phyloP scores from a whole-genome alignment of 2,329 filamentous ascomycete species.

The Alternaria sp. region DNA sequence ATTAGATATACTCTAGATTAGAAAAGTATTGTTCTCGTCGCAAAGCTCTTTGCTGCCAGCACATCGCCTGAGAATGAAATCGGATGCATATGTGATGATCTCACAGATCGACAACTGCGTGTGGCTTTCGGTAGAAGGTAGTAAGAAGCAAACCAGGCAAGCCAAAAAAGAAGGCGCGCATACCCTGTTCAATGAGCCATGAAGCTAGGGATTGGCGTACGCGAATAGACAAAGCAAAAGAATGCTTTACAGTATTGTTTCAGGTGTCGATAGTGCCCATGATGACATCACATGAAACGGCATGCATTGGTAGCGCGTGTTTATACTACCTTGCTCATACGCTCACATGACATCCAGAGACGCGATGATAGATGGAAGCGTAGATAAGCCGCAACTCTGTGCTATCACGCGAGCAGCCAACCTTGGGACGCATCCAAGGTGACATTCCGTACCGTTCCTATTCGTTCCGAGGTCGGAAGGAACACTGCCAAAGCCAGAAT shows the following conservation, averaged over 20 bases:
- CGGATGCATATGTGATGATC: not conserved
- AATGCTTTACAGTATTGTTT: not conserved
- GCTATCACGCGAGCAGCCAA: slow-evolving; percentile 12
- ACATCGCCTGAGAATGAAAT: not conserved
- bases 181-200: not conserved
- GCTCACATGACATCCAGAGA: not conserved
- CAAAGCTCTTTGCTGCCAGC: not conserved
- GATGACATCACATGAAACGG: not conserved
- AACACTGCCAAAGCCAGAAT: not conserved
- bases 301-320: not conserved
- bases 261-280: not conserved
- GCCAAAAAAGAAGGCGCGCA: not conserved
- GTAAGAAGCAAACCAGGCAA: not conserved
- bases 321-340: not conserved
- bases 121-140: not conserved
- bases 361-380: not conserved
- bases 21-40: slow-evolving; percentile 11
- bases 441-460: slow-evolving; percentile 12
- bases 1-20: slow-evolving; percentile 9
- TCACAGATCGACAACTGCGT: not conserved
- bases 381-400: not conserved
- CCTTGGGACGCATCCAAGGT: not conserved
- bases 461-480: slow-evolving; percentile 28
- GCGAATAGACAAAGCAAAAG: not conserved
- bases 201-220: not conserved